Base-by-base conservation (phyloP, 2,329 filamentous ascomycete species). In the Cladophialophora exuberans region DNA sequence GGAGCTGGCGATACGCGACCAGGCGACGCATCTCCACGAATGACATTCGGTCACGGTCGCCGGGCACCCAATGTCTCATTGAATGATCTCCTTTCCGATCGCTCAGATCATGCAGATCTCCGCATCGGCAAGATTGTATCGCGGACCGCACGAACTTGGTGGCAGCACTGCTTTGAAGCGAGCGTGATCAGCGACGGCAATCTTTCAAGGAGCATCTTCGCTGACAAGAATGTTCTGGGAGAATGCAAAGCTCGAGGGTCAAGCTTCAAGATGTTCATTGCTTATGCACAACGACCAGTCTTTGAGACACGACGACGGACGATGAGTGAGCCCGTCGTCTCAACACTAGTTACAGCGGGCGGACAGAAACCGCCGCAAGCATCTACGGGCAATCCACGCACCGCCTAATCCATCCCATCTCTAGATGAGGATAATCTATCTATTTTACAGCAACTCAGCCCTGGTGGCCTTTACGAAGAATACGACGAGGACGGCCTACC, bases 81-180 rank as follows among this genome's bases (percentile, higher is more conserved):
- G 1, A 84, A 85, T 1, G 88, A 91, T 66, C 84, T 90, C 73
- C 87, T 90, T 72, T 84, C 80, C 25, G 86, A 90, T 61, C 80
- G 85, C 30, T 82, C 83, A n/a, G 79, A 83, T 0, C 77, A 82
- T 11, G 87, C 88, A 18, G 90, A 96, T 63, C 89, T 91, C 67
- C 87, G 85, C 62, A 96, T 97, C 67, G 90, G 90, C 11, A 92
- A 90, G 67, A 96, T 96, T 80, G 91, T 97, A 18, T 88, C 91
- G 13, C 87, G 86, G 60, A 93, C 97, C 9, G 93, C 91, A 1
- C 83, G 94, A 38, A 97, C 93, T 90, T 99, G 94, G 94, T 97
- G 96, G 72, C 89, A 85, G 7, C 84, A 88, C 48, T 97, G 93
- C 76, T 97, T 97, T 70, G 93, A 97, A 72, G 83, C 81, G 53